A percentile compares a stretch with the other conserved stretches of the same genome.
Conservation (phyloP, 2,329 filamentous ascomycete genomes). For the Fusarium fracticaudum region DNA sequence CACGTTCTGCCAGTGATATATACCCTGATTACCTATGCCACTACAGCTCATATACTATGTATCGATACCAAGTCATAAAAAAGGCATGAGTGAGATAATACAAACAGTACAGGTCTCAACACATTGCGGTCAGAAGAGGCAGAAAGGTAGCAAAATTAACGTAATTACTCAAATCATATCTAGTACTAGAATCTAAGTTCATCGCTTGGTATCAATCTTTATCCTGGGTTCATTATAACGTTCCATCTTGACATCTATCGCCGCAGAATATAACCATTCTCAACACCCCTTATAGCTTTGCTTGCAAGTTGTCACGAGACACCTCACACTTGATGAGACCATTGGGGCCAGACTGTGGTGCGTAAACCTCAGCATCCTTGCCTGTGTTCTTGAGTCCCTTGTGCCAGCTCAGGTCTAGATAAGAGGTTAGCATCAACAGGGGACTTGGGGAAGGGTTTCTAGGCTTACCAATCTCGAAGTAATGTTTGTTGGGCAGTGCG, state of each 20-base stretch:
- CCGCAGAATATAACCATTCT: conserved; percentile 6
- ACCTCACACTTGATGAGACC: conserved; percentile 96
- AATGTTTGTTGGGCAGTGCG: conserved; percentile 95
- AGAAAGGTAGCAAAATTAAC: not conserved
- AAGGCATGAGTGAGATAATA: not conserved
- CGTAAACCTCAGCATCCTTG: conserved; percentile 94
- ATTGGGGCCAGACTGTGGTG: conserved; percentile 91
- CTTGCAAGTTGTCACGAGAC: conserved; percentile 58
- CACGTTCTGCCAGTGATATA: not conserved
- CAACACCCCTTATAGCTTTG: conserved; percentile 2
- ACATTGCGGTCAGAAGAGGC: not conserved
- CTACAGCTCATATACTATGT: not conserved
- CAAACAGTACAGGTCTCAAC: too few species aligned
- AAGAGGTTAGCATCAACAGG: conserved; percentile 29
- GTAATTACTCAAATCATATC: not conserved
- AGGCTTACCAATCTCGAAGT: conserved; percentile 88
- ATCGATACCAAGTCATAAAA: not conserved
- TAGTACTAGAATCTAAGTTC: conserved; percentile 9
- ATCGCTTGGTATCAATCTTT: conserved; percentile 34
- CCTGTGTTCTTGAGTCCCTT: conserved; percentile 95
- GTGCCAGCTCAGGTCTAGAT: conserved; percentile 90
- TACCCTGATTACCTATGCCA: too few species aligned
- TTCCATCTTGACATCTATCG: conserved; percentile 23
- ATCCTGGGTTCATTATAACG: conserved; percentile 26
- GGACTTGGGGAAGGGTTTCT: not conserved